Base-by-base conservation (phyloP, 306 rosid species). In the Malus sylvestris region DNA sequence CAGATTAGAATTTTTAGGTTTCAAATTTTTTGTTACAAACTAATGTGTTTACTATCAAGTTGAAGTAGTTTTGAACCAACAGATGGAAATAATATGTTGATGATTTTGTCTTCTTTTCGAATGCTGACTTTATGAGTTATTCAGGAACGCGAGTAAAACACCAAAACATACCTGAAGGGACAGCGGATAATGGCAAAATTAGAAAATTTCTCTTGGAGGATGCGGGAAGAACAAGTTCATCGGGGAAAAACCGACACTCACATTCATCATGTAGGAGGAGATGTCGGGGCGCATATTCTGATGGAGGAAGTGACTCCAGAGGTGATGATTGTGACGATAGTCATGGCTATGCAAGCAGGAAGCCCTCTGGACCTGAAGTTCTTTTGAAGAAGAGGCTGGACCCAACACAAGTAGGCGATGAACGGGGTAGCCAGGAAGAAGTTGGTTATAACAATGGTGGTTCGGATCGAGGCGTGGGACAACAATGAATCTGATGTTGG, bases 371-470 rank as follows among this genome's bases (percentile, higher is more conserved):
- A 62, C 75, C 89, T 18, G 93, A 87, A 70, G 97, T 88, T 79
- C 97, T 96, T 67, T 83, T 87, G 44, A 95, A 95, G 83, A 92
- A 92, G 93, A 88, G 98, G 83, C 74, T 91, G 68, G 99, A 92
- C 80, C 83, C 90, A 2, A n/a, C 83, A 32, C 90, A 91, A 76
- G 81, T 88, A 79, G 96, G 80, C 40, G 98, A 91, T 86, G 97
- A 88, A 82, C 83, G 79, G 63, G 97, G 89, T 3, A 87, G 93
- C 77, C 96, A 86, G 68, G 97, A 90, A 71, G 97, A 89, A 73
- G 93, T 84, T 11, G 92, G 79, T 38, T 87, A 73, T 67, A 86
- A 74, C 10, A 89, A 83, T 86, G 89, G 81, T 52, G 80, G 66
- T 63, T 85, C 86, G 4, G 93, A 87, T 40, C 84, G 93, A 78